Evolutionary conservation across 2,329 filamentous ascomycete genomes (phyloP).

Genomic region (Dactylellina haptotyla): DNA sequence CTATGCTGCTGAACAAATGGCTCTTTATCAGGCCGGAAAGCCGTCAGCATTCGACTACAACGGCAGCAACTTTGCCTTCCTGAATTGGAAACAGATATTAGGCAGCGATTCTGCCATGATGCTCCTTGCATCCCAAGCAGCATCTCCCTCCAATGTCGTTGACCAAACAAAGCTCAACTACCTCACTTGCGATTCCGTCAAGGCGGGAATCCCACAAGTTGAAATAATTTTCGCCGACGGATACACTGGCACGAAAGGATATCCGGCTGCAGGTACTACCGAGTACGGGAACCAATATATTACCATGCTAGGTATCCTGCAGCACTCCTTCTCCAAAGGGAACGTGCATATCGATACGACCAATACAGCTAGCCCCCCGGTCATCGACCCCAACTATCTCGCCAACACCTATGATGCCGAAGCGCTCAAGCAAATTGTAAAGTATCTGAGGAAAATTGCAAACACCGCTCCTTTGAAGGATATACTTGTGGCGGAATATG

Average conservation of each 20-base stretch:
- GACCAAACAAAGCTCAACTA: constrained; percentile 38
- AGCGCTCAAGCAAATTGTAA: constrained; percentile 79
- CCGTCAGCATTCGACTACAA: constrained; percentile 63
- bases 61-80: constrained; percentile 79
- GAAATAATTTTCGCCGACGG: constrained; percentile 48
- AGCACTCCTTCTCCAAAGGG: constrained; percentile 62
- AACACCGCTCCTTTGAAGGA: constrained; percentile 79
- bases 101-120: constrained; percentile 73
- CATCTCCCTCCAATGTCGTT: constrained; percentile 20
- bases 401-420: constrained; percentile 87
- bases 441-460: constrained; percentile 79
- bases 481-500: constrained; percentile 85
- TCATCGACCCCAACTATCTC: constrained; percentile 89
- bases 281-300: constrained; percentile 46
- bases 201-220: constrained; percentile 41
- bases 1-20: constrained; percentile 49
- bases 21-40: constrained; percentile 34
- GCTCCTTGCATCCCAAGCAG: constrained; percentile 7
- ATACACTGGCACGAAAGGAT: constrained; percentile 72
- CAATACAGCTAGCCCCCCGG: constrained; percentile 77
- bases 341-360: constrained; percentile 62
- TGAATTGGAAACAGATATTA: constrained; percentile 92
- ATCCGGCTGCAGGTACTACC: constrained; percentile 71
- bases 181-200: constrained; percentile 17
- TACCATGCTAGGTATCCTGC: constrained; percentile 41